Evolutionary conservation across 2,329 filamentous ascomycete genomes (phyloP), one percentile per base, ranked within the genome.

Genomic region (Neophaeococcomyces mojaviensis): DNA sequence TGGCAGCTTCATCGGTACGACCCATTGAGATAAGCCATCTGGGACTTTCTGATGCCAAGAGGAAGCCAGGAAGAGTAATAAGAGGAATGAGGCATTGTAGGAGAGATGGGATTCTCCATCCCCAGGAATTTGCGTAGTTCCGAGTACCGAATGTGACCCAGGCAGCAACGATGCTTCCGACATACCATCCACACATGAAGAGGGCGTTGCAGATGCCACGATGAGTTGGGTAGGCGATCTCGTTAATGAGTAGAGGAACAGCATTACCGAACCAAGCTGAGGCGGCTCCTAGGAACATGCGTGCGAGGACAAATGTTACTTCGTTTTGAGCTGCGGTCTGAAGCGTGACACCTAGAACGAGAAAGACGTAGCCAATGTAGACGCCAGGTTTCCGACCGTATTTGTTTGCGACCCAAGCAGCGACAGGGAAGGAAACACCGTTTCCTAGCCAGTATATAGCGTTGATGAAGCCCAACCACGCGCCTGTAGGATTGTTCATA

Each of bases 141-240:
- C 54, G 50, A 8, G 51, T 52, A 3, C 45, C 57, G 19, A 61
- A 62, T 0, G 56, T 58, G 4, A 58, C 51, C 58, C 58, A 63
- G 2, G 56, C 59, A 7, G 58, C 55, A 8, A 62, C 47, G 1
- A 51, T 49, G 3, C 50, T 53, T 10, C 61, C 61, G 9, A 59
- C 44, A 39, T 66, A 66, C 55, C 58, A 67, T 2, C 61, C 60
- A 19, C 56, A 61, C 52, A 61, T 66, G 51, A 62, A 69, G 0
- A 66, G 44, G 1, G 60, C 58, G 31, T 55, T 67, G 4, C 59
- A 46, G 2, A 64, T 57, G 16, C 58, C 59, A 12, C 68, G 61
- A 35, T 70, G 65, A 0, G 58, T 59, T 1, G 67, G 67, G 35
- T 72, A 67, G 5, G 68, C 66, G 19, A 72, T 61, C 49, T 73